A percentile compares a stretch with the other conserved stretches of the same genome.
Conservation (phyloP, 305 asterid genomes). For the Fraxinus nigra region DNA sequence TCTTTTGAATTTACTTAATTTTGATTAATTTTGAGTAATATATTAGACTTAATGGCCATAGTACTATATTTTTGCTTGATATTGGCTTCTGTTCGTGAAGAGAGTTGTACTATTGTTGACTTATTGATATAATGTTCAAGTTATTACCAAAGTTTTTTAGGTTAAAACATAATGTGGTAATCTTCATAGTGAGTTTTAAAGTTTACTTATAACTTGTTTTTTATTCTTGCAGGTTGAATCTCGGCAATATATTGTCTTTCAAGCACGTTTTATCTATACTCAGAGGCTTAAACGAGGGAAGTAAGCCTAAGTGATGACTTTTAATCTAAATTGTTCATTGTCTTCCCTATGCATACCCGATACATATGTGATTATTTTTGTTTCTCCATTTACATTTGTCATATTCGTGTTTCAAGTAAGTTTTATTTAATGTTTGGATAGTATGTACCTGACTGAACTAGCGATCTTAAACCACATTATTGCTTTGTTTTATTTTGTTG, state of each 20-base stretch:
- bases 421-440: not conserved
- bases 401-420: conserved; percentile 3
- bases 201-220: not conserved
- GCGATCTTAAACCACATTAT: not conserved
- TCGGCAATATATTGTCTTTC: conserved; percentile 35
- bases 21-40: not conserved
- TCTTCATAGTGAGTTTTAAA: not conserved
- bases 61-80: not conserved
- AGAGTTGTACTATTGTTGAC: not conserved
- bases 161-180: not conserved
- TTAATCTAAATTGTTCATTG: not conserved
- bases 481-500: not conserved
- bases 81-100: not conserved
- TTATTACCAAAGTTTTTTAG: not conserved
- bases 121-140: not conserved
- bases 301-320: conserved; percentile 34
- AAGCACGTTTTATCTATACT: conserved; percentile 69
- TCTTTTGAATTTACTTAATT: not conserved
- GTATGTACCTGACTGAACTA: not conserved
- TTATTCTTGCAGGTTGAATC: conserved; percentile 62
- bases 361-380: not conserved
- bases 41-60: not conserved
- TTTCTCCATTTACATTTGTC: not conserved
- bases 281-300: conserved; percentile 94
- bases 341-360: not conserved